These are phyloP conservation scores for Chaetomium tenue DNA, from an alignment of 495 filamentous ascomycete species.

Conservation along the genomic window DNA sequence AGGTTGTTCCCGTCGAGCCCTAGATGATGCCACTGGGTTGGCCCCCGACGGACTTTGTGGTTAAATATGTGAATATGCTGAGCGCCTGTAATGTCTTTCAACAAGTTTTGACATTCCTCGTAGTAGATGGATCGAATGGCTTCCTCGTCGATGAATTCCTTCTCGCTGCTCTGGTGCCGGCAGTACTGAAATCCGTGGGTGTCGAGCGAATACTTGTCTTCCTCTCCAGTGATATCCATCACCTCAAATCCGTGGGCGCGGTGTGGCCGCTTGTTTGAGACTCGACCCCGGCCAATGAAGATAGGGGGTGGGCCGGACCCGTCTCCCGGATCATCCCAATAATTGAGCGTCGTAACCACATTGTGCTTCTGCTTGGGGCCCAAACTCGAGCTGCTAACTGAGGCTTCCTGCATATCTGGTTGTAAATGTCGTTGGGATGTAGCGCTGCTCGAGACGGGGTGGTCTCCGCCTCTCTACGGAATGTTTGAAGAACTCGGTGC, in stretches of 20 bases:
- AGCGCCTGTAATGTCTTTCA: constrained; percentile 62
- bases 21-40: constrained; percentile 40
- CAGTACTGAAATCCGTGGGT: constrained; percentile 43
- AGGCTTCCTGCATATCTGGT: background rate
- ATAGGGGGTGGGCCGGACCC: constrained; percentile 55
- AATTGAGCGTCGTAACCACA: constrained; percentile 59
- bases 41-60: constrained; percentile 64
- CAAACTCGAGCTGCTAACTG: background rate
- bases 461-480: background rate
- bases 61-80: constrained; percentile 67
- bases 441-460: background rate
- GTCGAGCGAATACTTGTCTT: constrained; percentile 40
- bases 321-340: constrained; percentile 60
- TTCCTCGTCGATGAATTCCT: constrained; percentile 61
- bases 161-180: constrained; percentile 36
- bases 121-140: constrained; percentile 61
- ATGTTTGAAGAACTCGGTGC: background rate
- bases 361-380: constrained; percentile 29
- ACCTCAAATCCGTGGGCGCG: constrained; percentile 41
- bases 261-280: constrained; percentile 48
- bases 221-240: constrained; percentile 40
- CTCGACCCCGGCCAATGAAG: constrained; percentile 41
- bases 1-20: constrained; percentile 34
- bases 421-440: background rate
- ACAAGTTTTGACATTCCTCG: constrained; percentile 56